Conservation (phyloP, 805 yeast genomes). For the Cyberlindnera sargentensis region DNA sequence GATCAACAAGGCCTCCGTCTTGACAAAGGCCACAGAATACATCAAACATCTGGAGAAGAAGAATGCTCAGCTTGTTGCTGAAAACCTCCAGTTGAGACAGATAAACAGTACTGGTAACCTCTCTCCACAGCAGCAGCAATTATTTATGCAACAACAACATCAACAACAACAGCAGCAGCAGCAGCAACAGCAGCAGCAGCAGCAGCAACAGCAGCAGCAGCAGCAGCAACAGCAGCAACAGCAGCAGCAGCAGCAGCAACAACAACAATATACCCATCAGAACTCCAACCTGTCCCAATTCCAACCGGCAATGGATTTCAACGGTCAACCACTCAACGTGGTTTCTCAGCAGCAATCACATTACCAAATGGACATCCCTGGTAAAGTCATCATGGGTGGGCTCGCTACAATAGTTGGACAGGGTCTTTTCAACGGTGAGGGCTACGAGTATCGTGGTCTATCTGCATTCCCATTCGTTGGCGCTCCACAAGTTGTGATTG, state of each 20-base stretch:
- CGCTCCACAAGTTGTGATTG: conserved; percentile 23
- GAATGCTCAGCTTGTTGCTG: conserved; percentile 35
- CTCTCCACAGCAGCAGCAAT: conserved; percentile 1
- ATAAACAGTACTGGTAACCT: conserved; percentile 4
- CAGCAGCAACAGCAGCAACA: background rate
- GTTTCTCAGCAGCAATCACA: conserved; percentile 17
- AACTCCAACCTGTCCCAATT: conserved; percentile 9
- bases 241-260: background rate
- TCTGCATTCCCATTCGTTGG: conserved; percentile 34
- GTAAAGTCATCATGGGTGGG: conserved; percentile 39
- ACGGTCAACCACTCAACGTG: conserved; percentile 21
- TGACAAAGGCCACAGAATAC: conserved; percentile 75
- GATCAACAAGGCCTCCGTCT: conserved; percentile 70
- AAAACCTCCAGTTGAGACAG: conserved; percentile 41
- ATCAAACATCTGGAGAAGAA: conserved; percentile 58
- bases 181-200: conserved; percentile 8
- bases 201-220: conserved; percentile 2
- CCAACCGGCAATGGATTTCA: conserved; percentile 20
- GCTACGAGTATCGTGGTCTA: conserved; percentile 36
- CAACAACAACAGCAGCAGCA: conserved; percentile 2
- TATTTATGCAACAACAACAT: conserved; percentile 1
- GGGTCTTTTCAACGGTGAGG: conserved; percentile 23
- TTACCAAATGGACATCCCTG: conserved; percentile 24
- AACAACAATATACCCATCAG: conserved; percentile 4
- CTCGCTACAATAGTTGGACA: conserved; percentile 41